Percentiles rank a stretch among this genome's conserved stretches.
Evolutionary conservation across 441 rosid genomes (phyloP).

Genomic region (Bocquillonia castaneifolia): DNA sequence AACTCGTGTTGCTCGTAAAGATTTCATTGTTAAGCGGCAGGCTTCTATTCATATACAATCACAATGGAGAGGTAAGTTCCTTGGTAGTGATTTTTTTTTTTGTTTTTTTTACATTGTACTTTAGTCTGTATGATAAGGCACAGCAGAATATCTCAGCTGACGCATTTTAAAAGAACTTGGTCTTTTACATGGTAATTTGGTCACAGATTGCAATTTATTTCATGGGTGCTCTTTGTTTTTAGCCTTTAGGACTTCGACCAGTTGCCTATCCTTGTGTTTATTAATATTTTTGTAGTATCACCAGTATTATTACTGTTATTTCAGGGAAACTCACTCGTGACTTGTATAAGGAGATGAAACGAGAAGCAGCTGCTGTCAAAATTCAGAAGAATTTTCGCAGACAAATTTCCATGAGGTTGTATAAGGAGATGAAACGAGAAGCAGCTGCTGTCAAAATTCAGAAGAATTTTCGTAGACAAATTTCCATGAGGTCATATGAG

Average conservation of each 20-base stretch:
- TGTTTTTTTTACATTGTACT: not conserved
- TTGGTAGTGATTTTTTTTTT: constrained; percentile 9
- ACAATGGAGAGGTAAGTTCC: constrained; percentile 69
- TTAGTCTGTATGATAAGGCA: not conserved
- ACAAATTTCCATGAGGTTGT: constrained; percentile 50
- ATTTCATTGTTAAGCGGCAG: constrained; percentile 38
- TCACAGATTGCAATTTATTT: constrained; percentile 12
- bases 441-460: constrained; percentile 76
- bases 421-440: constrained; percentile 42
- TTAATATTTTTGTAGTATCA: not conserved
- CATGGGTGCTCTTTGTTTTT: not conserved
- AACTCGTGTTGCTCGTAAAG: constrained; percentile 45
- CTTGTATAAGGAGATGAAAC: constrained; percentile 39
- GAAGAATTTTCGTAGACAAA: constrained; percentile 63
- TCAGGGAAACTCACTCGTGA: constrained; percentile 53
- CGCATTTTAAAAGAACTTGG: constrained; percentile 5
- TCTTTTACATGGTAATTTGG: not conserved
- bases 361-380: constrained; percentile 61
- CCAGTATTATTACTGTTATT: constrained; percentile 25
- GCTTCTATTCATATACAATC: constrained; percentile 66
- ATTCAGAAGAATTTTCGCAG: constrained; percentile 75
- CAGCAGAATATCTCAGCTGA: constrained; percentile 14
- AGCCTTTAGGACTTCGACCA: constrained; percentile 12
- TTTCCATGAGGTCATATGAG: constrained; percentile 44
- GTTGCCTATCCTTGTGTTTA: constrained; percentile 9